phyloP scores from a whole-genome alignment of 1,139 yeast species.

The Lodderomyces pseudojiufengensis region DNA sequence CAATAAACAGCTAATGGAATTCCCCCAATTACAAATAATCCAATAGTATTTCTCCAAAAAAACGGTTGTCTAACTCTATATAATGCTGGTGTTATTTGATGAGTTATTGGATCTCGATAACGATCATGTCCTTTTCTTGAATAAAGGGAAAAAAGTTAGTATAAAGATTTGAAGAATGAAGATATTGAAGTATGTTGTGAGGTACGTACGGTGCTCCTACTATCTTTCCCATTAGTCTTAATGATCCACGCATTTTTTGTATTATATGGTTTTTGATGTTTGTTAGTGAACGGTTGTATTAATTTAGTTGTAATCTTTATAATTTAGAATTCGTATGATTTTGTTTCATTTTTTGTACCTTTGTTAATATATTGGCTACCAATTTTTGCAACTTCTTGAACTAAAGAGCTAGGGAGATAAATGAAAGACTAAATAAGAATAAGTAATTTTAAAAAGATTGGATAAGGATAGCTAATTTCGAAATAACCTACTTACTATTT shows the following conservation, averaged over 20 bases:
- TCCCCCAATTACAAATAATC: conserved; percentile 54
- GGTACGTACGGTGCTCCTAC: conserved; percentile 16
- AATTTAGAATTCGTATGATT: no score
- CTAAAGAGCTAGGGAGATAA: no score
- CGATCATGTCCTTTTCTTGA: conserved; percentile 29
- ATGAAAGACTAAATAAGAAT: no score
- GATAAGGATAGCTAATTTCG: no score
- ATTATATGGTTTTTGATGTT: neutral
- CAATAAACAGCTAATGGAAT: conserved; percentile 67
- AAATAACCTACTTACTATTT: no score
- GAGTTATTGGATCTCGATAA: conserved; percentile 74
- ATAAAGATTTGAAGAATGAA: neutral
- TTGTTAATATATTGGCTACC: no score
- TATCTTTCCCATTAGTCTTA: conserved; percentile 11
- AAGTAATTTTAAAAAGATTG: no score
- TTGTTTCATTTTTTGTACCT: no score
- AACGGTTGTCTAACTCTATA: conserved; percentile 84
- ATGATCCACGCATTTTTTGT: neutral
- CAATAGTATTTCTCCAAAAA: conserved; percentile 69
- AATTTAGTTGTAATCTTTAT: no score
- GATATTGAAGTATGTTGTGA: neutral
- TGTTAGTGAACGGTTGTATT: no score
- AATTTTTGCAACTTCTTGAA: no score
- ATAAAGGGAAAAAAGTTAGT: conserved; percentile 13
- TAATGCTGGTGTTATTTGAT: conserved; percentile 92